A percentile compares a stretch with the other conserved stretches of the same genome.
These are phyloP conservation scores for Penicillium cosmopolitanum DNA, from an alignment of 495 filamentous ascomycete genomes.

Conservation along the genomic window DNA sequence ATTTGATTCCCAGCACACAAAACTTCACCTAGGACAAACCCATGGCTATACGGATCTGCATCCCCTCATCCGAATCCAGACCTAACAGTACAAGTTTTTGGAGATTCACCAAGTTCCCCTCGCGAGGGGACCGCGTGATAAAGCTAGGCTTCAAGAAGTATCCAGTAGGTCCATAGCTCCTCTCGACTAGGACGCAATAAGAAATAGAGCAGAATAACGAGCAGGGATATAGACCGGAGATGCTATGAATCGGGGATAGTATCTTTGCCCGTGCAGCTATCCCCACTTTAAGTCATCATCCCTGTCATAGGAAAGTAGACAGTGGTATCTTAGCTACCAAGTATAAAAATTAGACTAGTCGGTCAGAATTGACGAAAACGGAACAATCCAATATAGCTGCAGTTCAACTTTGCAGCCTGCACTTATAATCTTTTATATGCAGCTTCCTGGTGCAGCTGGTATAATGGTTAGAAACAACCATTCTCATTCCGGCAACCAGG, in stretches of 20 bases:
- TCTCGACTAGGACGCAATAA: not conserved
- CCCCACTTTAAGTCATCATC: slow-evolving; percentile 2
- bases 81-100: slow-evolving; percentile 17
- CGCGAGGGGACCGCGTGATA: not conserved
- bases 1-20: not conserved
- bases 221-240: slow-evolving; percentile 1
- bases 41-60: not conserved
- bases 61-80: not conserved
- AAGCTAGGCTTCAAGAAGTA: not conserved
- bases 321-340: not conserved
- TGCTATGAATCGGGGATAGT: slow-evolving; percentile 5
- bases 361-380: not conserved
- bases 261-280: not conserved
- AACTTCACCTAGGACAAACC: not conserved
- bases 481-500: too few species aligned
- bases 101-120: not conserved
- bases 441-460: too few species aligned
- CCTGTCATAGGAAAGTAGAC: not conserved
- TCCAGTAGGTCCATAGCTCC: not conserved
- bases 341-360: not conserved
- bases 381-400: not conserved
- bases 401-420: not conserved
- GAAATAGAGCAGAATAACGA: slow-evolving; percentile 3
- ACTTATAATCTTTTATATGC: not conserved
- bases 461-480: too few species aligned